Evolutionary conservation across 352 stramenopile species (phyloP).

Genomic region (Salisapilia sapeloensis): DNA sequence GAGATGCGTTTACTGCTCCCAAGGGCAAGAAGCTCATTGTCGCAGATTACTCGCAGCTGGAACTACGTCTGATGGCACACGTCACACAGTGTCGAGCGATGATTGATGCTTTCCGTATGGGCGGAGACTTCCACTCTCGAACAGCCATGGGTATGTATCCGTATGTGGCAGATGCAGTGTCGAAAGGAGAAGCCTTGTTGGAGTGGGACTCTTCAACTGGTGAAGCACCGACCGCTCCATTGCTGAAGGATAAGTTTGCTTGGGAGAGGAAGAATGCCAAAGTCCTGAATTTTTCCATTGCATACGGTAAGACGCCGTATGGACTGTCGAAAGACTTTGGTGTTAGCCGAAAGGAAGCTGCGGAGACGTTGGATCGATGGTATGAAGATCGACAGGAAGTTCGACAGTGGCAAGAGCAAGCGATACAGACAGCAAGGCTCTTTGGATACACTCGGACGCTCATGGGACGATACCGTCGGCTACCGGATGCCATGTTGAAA

Average conservation of each 20-base stretch:
- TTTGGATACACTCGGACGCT: conserved; percentile 89
- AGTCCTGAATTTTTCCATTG: conserved; percentile 99
- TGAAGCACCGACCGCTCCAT: conserved; percentile 71
- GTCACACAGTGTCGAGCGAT: conserved; percentile 97
- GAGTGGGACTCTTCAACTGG: conserved; percentile 95
- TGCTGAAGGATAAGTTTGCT: conserved; percentile 97
- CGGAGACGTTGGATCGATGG: conserved; percentile 89
- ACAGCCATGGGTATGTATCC: conserved; percentile 99
- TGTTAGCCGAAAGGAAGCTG: conserved; percentile 59
- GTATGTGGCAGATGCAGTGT: conserved; percentile 92
- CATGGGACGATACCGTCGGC: conserved; percentile 93
- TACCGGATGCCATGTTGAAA: conserved; percentile 85
- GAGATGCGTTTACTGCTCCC: conserved; percentile 84
- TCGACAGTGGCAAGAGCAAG: conserved; percentile 87
- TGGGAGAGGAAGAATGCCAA: conserved; percentile 97
- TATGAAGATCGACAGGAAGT: conserved; percentile 89
- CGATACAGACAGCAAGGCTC: conserved; percentile 73
- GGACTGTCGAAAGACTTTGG: conserved; percentile 88
- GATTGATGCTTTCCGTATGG: conserved; percentile 92
- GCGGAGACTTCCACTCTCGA: conserved; percentile 87
- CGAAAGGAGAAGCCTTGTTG: conserved; percentile 90
- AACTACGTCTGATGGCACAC: conserved; percentile 95
- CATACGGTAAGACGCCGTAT: conserved; percentile 98
- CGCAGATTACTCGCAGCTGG: conserved; percentile 99
- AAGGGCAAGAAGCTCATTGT: conserved; percentile 95